These are phyloP conservation scores for Plasmodium adleri DNA, from an alignment of 169 alveolate genomes.

Conservation along the genomic window DNA sequence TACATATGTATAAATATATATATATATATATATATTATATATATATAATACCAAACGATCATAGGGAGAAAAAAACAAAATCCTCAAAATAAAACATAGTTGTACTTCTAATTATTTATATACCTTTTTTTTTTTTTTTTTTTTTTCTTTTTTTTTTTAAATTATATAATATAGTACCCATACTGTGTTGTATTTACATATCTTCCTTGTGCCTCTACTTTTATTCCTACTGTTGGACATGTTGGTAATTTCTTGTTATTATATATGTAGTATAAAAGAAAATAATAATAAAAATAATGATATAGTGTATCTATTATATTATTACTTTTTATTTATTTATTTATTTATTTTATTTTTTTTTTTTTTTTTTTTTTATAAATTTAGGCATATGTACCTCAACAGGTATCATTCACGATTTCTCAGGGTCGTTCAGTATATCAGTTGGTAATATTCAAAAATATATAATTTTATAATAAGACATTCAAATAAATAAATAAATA, in stretches of 20 bases:
- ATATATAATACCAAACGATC: not conserved
- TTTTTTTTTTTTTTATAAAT: not conserved
- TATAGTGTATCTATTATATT: not conserved
- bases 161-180: constrained; percentile 22
- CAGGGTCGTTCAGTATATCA: constrained; percentile 41
- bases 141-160: not conserved
- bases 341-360: no score
- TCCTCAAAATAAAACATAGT: not conserved
- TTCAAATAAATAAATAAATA: no score
- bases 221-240: constrained; percentile 54
- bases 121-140: not conserved
- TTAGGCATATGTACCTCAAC: constrained; percentile 48
- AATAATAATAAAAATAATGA: not conserved
- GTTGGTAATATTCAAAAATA: constrained; percentile 19
- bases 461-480: not conserved
- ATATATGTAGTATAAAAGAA: not conserved
- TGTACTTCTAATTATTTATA: not conserved
- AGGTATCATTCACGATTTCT: constrained; percentile 47
- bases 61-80: no score
- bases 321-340: not conserved
- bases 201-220: constrained; percentile 49
- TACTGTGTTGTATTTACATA: constrained; percentile 51
- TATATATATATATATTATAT: not conserved
- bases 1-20: not conserved
- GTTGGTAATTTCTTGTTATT: constrained; percentile 32